phyloP scores from a whole-genome alignment of 2,329 filamentous ascomycete species.

The Neocatenulostroma microsporum region DNA sequence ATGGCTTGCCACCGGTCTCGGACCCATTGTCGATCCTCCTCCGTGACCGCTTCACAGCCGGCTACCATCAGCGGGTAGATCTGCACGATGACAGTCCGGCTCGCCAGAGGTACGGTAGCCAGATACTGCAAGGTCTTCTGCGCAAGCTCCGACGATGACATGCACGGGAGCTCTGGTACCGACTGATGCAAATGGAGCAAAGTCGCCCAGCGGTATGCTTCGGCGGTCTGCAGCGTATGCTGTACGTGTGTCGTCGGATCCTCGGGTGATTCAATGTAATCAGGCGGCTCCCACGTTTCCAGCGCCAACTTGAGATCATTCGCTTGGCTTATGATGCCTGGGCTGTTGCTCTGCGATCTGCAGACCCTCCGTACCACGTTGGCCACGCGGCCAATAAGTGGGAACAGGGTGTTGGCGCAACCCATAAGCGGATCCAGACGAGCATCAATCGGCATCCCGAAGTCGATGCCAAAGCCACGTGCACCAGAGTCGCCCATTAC shows the following conservation, averaged over 20 bases:
- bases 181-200: conserved; percentile 60
- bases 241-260: conserved; percentile 55
- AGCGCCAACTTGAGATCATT: conserved; percentile 54
- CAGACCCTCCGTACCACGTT: conserved; percentile 57
- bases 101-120: conserved; percentile 55
- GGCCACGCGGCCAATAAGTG: conserved; percentile 58
- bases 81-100: conserved; percentile 58
- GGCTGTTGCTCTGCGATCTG: conserved; percentile 49
- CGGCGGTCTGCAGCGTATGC: conserved; percentile 58
- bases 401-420: conserved; percentile 59
- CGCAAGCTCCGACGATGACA: conserved; percentile 50
- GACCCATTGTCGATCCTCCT: conserved; percentile 58
- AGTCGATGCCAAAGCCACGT: conserved; percentile 31
- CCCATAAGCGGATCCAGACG: conserved; percentile 66
- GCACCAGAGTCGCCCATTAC: conserved; percentile 16
- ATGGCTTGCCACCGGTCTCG: conserved; percentile 55
- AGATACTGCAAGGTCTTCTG: conserved; percentile 55
- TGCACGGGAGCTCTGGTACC: conserved; percentile 58
- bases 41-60: conserved; percentile 53
- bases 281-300: conserved; percentile 54
- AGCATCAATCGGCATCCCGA: conserved; percentile 36
- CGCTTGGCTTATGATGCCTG: conserved; percentile 54
- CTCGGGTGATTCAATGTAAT: conserved; percentile 52
- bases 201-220: conserved; percentile 60
- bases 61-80: conserved; percentile 63